phyloP scores from a whole-genome alignment of 768 basidiomycete genomes.

The Rhodotorula paludigena region DNA sequence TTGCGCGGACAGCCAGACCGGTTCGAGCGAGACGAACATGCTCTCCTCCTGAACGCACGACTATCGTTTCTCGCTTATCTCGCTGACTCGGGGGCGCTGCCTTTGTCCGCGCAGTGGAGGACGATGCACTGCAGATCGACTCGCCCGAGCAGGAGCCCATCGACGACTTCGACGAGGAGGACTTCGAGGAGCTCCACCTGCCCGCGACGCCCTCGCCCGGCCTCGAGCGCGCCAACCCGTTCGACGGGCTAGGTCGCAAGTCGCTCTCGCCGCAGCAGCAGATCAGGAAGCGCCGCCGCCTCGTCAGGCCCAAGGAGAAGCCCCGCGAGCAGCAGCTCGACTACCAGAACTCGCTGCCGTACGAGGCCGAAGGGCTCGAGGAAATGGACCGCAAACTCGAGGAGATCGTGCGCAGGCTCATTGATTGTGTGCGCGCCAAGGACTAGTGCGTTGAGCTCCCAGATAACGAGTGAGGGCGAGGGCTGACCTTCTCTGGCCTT shows the following conservation, averaged over 20 bases:
- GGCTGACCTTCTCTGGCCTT: too few relatives aligned
- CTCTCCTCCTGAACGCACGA: too few relatives aligned
- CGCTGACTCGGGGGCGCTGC: too few relatives aligned
- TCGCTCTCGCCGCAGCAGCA: not conserved
- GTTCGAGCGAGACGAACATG: too few relatives aligned
- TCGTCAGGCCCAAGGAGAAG: conserved; percentile 27
- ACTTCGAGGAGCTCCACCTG: conserved; percentile 37
- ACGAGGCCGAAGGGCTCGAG: conserved; percentile 48
- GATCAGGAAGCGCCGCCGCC: conserved; percentile 16
- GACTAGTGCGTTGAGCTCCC: conserved; percentile 60
- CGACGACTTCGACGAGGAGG: conserved; percentile 41
- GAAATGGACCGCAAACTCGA: conserved; percentile 51
- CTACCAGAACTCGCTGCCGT: conserved; percentile 46
- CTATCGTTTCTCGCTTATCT: too few relatives aligned
- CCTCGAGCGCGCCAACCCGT: conserved; percentile 28
- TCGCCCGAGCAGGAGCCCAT: conserved; percentile 41
- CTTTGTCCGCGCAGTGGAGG: conserved; percentile 33
- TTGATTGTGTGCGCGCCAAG: conserved; percentile 69
- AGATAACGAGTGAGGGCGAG: conserved; percentile 42
- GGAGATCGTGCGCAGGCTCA: conserved; percentile 52
- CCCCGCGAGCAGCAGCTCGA: conserved; percentile 36
- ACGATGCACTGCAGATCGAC: conserved; percentile 41
- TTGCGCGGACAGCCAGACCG: too few relatives aligned
- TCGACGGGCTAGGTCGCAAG: conserved; percentile 9
- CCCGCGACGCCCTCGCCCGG: conserved; percentile 25